These are phyloP conservation scores for Carex cristatella DNA, from an alignment of 176 grass and related monocot species.

Conservation along the genomic window DNA sequence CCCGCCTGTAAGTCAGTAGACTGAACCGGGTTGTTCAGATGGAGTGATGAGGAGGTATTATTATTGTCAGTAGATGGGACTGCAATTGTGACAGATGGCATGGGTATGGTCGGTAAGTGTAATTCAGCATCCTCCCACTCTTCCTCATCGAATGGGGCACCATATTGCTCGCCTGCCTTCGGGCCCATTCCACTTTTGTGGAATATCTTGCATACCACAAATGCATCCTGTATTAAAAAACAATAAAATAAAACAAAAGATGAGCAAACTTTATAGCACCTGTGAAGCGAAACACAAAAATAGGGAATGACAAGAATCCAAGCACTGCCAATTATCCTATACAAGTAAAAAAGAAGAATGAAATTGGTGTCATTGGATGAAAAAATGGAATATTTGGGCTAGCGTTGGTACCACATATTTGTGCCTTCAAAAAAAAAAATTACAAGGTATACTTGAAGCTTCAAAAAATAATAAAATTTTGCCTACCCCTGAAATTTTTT, in stretches of 20 bases:
- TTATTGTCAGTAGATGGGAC: neutral
- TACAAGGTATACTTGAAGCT: too few species aligned
- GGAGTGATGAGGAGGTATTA: neutral
- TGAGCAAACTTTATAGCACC: neutral
- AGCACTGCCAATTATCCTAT: neutral
- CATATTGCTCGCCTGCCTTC: conserved; percentile 77
- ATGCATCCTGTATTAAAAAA: conserved; percentile 55
- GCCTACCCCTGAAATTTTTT: too few species aligned
- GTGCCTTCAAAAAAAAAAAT: too few species aligned
- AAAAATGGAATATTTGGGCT: neutral
- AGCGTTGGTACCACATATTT: too few species aligned
- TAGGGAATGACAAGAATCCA: neutral
- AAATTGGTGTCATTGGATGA: neutral
- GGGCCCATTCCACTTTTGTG: conserved; percentile 79
- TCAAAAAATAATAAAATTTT: too few species aligned
- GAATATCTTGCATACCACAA: conserved; percentile 84
- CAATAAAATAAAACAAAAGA: neutral
- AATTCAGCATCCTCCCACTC: conserved; percentile 55
- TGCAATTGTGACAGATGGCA: neutral
- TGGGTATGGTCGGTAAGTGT: neutral
- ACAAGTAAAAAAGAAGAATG: neutral
- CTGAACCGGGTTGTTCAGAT: neutral
- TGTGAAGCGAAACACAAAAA: neutral
- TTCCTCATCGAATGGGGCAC: conserved; percentile 79
- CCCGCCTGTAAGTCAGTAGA: neutral